These are phyloP conservation scores for Zasmidium angulare DNA, from an alignment of 2,329 filamentous ascomycete species.

Conservation along the genomic window DNA sequence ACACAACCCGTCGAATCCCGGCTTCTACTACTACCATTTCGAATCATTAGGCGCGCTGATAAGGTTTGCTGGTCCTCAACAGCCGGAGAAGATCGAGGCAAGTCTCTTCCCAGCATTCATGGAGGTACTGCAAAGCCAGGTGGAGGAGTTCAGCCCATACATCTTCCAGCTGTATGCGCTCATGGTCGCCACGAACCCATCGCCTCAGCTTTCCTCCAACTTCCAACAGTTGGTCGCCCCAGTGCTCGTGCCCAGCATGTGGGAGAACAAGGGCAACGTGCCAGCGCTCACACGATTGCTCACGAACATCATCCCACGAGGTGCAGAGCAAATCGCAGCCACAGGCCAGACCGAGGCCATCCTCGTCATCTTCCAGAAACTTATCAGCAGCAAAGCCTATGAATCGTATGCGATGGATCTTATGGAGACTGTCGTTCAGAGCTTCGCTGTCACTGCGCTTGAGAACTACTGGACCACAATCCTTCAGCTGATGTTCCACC, in stretches of 20 bases:
- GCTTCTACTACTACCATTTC: slow-evolving; percentile 98
- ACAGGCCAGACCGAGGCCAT: slow-evolving; percentile 83
- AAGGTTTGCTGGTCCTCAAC: slow-evolving; percentile 66
- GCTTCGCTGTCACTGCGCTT: slow-evolving; percentile 71
- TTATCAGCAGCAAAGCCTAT: slow-evolving; percentile 77
- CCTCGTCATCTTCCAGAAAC: slow-evolving; percentile 92
- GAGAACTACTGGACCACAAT: slow-evolving; percentile 78
- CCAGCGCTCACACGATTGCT: slow-evolving; percentile 86
- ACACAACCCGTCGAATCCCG: slow-evolving; percentile 92
- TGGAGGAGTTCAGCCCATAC: slow-evolving; percentile 93
- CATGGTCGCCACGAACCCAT: slow-evolving; percentile 80
- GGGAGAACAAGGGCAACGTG: slow-evolving; percentile 91
- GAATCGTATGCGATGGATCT: slow-evolving; percentile 88
- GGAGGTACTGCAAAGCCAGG: slow-evolving; percentile 73
- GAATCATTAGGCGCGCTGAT: slow-evolving; percentile 90
- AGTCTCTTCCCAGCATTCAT: slow-evolving; percentile 83
- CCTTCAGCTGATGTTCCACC: slow-evolving; percentile 75
- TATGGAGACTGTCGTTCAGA: slow-evolving; percentile 73
- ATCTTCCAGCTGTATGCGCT: slow-evolving; percentile 94
- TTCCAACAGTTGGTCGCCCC: slow-evolving; percentile 78
- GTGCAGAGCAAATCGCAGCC: slow-evolving; percentile 68
- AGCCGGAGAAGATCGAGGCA: slow-evolving; percentile 73
- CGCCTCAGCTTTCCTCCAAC: slow-evolving; percentile 73
- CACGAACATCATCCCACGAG: slow-evolving; percentile 78
- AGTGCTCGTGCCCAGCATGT: slow-evolving; percentile 76